These are phyloP conservation scores for Cymbopogon citratus DNA, from an alignment of 176 grass and related monocot species.

Conservation along the genomic window DNA sequence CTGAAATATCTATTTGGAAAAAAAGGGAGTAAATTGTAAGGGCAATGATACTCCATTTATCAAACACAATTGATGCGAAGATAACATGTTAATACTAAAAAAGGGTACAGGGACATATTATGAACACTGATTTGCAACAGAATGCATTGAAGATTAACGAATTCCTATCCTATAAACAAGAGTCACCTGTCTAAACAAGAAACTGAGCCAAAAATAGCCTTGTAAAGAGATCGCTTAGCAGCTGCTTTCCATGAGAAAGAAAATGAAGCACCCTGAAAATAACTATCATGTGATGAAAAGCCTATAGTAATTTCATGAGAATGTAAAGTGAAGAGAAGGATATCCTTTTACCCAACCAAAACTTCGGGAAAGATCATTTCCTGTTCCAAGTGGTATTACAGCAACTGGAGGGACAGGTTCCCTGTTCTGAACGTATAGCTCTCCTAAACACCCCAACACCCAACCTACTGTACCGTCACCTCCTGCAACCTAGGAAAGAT, in stretches of 20 bases:
- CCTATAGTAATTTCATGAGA: constrained; percentile 17
- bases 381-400: constrained; percentile 92
- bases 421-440: constrained; percentile 61
- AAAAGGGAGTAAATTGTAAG: neutral
- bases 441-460: constrained; percentile 72
- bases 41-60: neutral
- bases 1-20: constrained; percentile 12
- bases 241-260: constrained; percentile 86
- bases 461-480: constrained; percentile 79
- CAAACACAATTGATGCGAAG: neutral
- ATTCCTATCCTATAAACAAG: neutral
- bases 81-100: neutral
- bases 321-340: constrained; percentile 21
- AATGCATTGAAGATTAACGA: constrained; percentile 11
- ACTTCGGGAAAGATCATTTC: constrained; percentile 96
- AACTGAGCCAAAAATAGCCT: constrained; percentile 62
- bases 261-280: constrained; percentile 86
- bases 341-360: constrained; percentile 83
- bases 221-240: constrained; percentile 72
- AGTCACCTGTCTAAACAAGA: constrained; percentile 77
- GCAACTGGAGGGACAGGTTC: constrained; percentile 62
- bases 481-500: constrained; percentile 75
- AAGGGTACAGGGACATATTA: neutral
- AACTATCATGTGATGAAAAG: constrained; percentile 37
- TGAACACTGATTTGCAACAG: neutral